A percentile compares a stretch with the other conserved stretches of the same genome.
These are phyloP conservation scores for Porphyra umbilicalis DNA, from an alignment of 31 red algal genomes.

Conservation along the genomic window DNA sequence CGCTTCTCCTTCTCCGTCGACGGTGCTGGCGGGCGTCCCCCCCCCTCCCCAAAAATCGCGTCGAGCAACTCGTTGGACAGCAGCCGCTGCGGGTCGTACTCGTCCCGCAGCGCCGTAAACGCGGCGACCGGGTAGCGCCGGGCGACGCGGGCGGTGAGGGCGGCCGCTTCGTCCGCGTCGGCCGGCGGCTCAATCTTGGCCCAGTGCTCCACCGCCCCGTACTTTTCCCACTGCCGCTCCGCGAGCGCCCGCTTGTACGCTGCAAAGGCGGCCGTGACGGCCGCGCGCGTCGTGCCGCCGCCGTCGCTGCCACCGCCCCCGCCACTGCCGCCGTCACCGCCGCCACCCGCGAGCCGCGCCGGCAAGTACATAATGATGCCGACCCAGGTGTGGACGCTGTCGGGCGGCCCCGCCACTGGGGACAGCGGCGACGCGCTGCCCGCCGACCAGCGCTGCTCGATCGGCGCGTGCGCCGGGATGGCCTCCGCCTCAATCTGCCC, in stretches of 20 bases:
- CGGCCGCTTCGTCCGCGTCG: conserved; percentile 9
- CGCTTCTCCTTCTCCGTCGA: background rate
- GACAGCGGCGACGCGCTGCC: conserved; percentile 53
- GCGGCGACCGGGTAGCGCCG: conserved; percentile 37
- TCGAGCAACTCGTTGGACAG: conserved; percentile 37
- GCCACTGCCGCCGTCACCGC: background rate
- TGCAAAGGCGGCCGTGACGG: conserved; percentile 42
- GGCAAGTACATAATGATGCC: conserved; percentile 96
- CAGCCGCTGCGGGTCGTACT: conserved; percentile 37
- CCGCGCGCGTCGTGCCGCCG: conserved; percentile 1
- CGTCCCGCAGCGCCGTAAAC: conserved; percentile 28
- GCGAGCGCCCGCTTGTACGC: conserved; percentile 45
- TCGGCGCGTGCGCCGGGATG: conserved; percentile 71
- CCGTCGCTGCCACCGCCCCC: conserved; percentile 5
- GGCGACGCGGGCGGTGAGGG: conserved; percentile 13
- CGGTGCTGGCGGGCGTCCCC: background rate
- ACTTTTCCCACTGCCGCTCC: conserved; percentile 33
- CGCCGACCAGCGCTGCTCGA: conserved; percentile 83
- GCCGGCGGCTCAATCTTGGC: conserved; percentile 79
- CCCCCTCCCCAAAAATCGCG: conserved; percentile 23
- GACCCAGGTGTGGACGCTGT: conserved; percentile 67
- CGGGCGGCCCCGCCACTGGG: conserved; percentile 34
- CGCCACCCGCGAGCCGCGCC: conserved; percentile 12
- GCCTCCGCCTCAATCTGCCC: conserved; percentile 46
- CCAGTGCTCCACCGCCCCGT: conserved; percentile 75